Evolutionary conservation across 2,329 filamentous ascomycete species (phyloP), one percentile per base, ranked within the genome.

Genomic region (Zelopaecilomyces penicillatus): DNA sequence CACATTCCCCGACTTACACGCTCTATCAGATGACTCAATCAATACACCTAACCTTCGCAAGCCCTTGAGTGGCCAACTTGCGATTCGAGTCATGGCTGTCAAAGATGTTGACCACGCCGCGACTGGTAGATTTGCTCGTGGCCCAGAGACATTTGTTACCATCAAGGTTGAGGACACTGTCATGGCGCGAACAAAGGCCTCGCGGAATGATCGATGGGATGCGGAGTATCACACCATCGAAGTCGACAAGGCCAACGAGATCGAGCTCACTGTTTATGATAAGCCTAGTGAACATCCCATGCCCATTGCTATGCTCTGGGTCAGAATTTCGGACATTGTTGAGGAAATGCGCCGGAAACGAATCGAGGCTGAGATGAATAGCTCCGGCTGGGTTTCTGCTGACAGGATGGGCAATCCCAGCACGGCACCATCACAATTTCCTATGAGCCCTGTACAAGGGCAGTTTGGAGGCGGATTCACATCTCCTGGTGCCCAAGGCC

Each of bases 241-340:
- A 52, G 93, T 98, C 45, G 91, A 97, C 67, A 97, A 97, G 70
- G 93, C 93, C 42, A 98, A 98, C 65, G 93, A 98, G 67, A 88
- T 98, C 50, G 93, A 98, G 63, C 79, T 98, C 43, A 97, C 89
- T 0, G 90, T 98, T 8, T 98, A 98, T 65, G 93, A 98, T 64
- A 96, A 95, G 68, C 83, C 89, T 2, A 82, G 83, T 51, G 90
- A 96, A 56, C 86, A 95, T 55, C 83, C 90, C 10, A 82, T 94
- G 42, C 93, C 93, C 35, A 95, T 98, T 57, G 93, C 85, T 45
- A 82, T 98, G 75, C 76, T 97, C 10, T 98, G 93, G 93, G 83
- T 98, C 47, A 79, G 93, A 48, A 91, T 98, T 59, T 95, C 93
- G 11, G 93, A 98, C 63, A 95, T 98, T 53, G 88, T 89, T 2